A percentile compares a stretch with the other conserved stretches of the same genome.
phyloP scores from a whole-genome alignment of 208 protist genomes.

The Porcisia deanei region DNA sequence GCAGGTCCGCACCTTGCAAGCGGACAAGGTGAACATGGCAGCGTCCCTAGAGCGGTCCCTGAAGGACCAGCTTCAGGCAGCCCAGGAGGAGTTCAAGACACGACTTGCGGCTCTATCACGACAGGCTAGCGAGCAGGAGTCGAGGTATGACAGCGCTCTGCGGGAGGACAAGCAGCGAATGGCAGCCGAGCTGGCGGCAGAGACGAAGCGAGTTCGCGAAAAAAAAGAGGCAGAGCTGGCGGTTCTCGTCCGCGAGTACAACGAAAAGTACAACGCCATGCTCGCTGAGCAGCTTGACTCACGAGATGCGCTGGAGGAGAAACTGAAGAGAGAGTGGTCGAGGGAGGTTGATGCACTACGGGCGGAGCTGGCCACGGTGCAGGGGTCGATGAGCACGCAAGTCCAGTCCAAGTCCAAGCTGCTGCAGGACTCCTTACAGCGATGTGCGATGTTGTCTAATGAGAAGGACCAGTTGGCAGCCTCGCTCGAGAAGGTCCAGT shows the following conservation, averaged over 20 bases:
- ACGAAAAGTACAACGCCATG: conserved; percentile 93
- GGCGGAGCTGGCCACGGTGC: conserved; percentile 27
- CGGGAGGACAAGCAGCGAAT: conserved; percentile 28
- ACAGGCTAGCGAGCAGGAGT: conserved; percentile 42
- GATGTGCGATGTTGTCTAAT: conserved; percentile 34
- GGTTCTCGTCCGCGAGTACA: conserved; percentile 88
- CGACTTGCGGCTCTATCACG: conserved; percentile 33
- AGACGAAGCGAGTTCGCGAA: conserved; percentile 37
- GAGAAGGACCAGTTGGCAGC: conserved; percentile 23
- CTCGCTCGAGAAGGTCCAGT: conserved; percentile 10
- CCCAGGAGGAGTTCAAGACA: conserved; percentile 40
- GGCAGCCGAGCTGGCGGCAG: conserved; percentile 31
- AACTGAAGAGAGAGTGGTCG: conserved; percentile 49
- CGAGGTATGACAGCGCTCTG: conserved; percentile 44
- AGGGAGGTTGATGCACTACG: conserved; percentile 38
- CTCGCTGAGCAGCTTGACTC: conserved; percentile 87
- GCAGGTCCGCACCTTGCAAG: conserved; percentile 21
- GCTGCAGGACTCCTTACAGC: conserved; percentile 33
- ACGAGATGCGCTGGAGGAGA: conserved; percentile 66
- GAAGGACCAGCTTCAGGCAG: conserved; percentile 35
- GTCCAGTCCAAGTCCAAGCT: conserved; percentile 27
- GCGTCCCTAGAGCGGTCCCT: conserved; percentile 30
- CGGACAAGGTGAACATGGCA: conserved; percentile 29
- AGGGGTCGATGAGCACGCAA: conserved; percentile 22
- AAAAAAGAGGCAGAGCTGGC: conserved; percentile 73